Base-by-base conservation (phyloP, 1,139 yeast genomes). In the Candida sanyaensis region DNA sequence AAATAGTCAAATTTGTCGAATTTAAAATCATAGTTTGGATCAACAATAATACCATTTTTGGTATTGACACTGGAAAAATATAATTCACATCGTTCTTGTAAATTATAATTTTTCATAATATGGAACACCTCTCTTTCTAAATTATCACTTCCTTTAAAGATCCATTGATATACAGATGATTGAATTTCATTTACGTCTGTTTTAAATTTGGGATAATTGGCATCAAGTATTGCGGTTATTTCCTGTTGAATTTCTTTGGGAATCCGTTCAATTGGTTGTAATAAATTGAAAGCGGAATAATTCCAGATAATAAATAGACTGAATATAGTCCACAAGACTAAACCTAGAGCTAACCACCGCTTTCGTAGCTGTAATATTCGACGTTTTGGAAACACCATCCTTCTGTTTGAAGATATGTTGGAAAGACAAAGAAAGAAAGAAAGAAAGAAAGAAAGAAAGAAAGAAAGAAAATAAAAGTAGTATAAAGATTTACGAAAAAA, bases 1-100 rank as follows among this genome's bases (percentile, higher is more conserved):
- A 53, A 50, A 41, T 46, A 59, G 33, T 52, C 52, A 10, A 51
- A 50, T 41, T 52, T 52, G 26, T 54, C 41, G 37, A 44, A 61
- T 4, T 50, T 49, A 29, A 60, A 53, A 9, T 50, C 49, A 36
- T 52, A 47, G 2, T 41, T 13, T 0, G 65, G 65, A 37, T 59
- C 55, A 8, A 54, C 46, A 6, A 48, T 37, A 6, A 44, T 30
- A 3, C 44, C 45, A 11, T 42, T 41, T 12, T 12, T 10, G 5
- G 43, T 43, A 12, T 49, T 30, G 10, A 37, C 31, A 17, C 36
- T 37, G 11, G 46, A 45, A 34, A 56, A 56, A 32, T 56, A 56
- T 24, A 55, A 38, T 6, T 53, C 44, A 43, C 60, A 56, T 28
- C 59, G 37, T 10, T 53, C 50, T 24, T 48, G 36, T 26, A 48